Evolutionary conservation across 352 stramenopile species (phyloP), one percentile per base, ranked within the genome.

Genomic region (Globisporangium middletonii): DNA sequence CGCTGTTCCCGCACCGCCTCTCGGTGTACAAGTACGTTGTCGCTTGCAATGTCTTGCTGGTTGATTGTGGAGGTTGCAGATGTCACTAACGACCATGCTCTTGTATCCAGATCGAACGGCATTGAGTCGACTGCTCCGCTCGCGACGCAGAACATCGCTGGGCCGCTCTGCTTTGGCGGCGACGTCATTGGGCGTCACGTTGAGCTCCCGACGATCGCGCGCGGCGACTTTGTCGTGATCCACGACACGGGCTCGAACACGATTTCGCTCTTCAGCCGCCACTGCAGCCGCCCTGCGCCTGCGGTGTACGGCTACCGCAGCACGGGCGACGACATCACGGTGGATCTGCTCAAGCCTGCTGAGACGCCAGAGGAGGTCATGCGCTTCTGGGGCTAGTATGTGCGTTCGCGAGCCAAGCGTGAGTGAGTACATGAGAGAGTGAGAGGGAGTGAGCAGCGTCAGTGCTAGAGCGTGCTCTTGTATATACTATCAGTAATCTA

Each of bases 81-180:
- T 46, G 15, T 18, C 44, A 50, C 44, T 50, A 30, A 27, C 35
- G 47, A 23, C 47, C 33, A 1, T 38, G 33, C 7, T 12, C 33
- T 38, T 38, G 33, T 13, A 38, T 44, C 7, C 49, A 91, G 80
- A 37, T 71, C 73, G 46, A 55, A 60, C 57, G 81, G 81, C 11
- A 42, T 70, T 44, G 56, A 66, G 50, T 91, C 81, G 5, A 73
- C 46, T n/a, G 71, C 75, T 43, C 65, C 72, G 0, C 2, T 73
- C 15, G 61, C 53, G 33, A 49, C 68, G 23, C 83, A 94, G 45
- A 92, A 97, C 53, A 81, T 98, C 50, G 92, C 88, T 16, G 92
- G 92, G 0, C 92, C 92, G 1, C 65, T 98, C 27, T 98, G 92
- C 61, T 98, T 98, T 48, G 81, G 86, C 7, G 92, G 91, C 3